These are phyloP conservation scores for Gnaphalium uliginosum DNA, from an alignment of 129 eudicot species.

Conservation along the genomic window DNA sequence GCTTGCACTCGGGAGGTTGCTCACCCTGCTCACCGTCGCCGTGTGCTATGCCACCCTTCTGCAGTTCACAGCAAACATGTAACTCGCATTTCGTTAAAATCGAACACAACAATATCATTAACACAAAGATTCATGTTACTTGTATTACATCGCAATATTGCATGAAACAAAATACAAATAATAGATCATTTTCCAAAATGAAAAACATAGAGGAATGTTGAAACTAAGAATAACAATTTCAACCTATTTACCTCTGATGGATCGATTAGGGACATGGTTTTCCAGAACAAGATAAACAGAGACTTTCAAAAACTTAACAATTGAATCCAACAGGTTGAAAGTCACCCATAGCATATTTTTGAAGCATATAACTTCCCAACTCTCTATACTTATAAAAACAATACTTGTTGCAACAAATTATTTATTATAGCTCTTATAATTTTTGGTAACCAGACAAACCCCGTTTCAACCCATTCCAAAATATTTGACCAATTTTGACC, in stretches of 20 bases:
- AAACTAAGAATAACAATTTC: not conserved
- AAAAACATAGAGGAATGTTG: not conserved
- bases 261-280: not conserved
- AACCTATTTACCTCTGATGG: not conserved
- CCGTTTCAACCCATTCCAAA: not conserved
- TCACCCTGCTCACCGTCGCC: slow-evolving; percentile 49
- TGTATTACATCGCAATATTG: slow-evolving; percentile 34
- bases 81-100: not conserved
- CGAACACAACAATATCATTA: not conserved
- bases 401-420: not conserved
- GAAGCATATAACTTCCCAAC: not conserved
- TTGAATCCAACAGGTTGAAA: not conserved
- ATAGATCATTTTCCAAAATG: not conserved
- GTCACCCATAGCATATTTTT: not conserved
- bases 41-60: slow-evolving; percentile 39
- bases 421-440: not conserved
- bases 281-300: not conserved
- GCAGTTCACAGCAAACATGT: slow-evolving; percentile 28
- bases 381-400: not conserved
- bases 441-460: not conserved
- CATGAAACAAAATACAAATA: slow-evolving; percentile 6
- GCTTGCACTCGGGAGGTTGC: slow-evolving; percentile 72
- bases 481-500: not conserved
- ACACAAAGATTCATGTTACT: slow-evolving; percentile 31
- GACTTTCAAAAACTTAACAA: not conserved